Evolutionary conservation across 176 grass and related monocot genomes (phyloP), one percentile per base, ranked within the genome.

Genomic region (Triticum urartu): DNA sequence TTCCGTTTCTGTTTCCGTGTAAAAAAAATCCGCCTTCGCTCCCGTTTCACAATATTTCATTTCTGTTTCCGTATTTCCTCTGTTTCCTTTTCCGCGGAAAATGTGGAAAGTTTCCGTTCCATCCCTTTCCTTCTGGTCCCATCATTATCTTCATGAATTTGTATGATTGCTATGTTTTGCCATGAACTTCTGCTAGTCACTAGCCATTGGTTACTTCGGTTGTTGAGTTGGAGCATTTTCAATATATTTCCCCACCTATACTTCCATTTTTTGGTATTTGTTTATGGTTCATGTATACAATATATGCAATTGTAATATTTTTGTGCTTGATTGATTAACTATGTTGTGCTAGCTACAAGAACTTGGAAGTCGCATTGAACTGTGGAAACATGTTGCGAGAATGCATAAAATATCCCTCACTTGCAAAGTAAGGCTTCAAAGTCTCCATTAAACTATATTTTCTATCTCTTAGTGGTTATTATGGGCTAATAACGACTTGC

Each of bases 301-400:
- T 82, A 79, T 86, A 88, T 86, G 13, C 3, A 39, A 72, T 68
- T 79, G 32, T 75, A 77, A 72, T 58, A 33, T 52, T 72, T 61
- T 72, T 69, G 74, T 48, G 15, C 15, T 70, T 89, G 11, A 75
- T 70, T 87, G 25, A 70, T 65, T 83, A 64, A 86, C 12, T 85
- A 10, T 89, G 22, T 56, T 89, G 32, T 72, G 72, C 52, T 91
- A 99, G 97, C 89, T 99, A 99, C 79, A 99, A 97, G 78, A 99
- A 99, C 86, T 87, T 95, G 84, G 97, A 99, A 81, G 84, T 99
- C 93, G 94, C 97, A 30, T 94, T 99, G 90, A 99, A 91, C 83
- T 99, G 97, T 86, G 97, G 97, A 76, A 99, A 93, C 84, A 99
- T 99, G 92, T 85, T 99, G 75, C 87, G 97, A 89, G 97, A 99